These are phyloP conservation scores for Fagopyrum esculentum DNA, from an alignment of 148 eudicot genomes.

Conservation along the genomic window DNA sequence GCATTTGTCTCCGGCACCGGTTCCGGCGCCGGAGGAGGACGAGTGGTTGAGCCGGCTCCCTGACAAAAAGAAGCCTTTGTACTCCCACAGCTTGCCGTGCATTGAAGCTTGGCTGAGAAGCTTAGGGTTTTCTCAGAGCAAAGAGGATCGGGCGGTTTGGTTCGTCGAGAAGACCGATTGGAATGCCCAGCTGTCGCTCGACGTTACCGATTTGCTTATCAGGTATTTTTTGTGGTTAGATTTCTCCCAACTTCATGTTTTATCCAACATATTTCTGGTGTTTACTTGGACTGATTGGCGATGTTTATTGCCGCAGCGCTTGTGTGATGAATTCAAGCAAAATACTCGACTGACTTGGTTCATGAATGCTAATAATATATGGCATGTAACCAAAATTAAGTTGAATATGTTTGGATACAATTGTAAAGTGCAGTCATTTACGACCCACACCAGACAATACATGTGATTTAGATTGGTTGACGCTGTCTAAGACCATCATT, in stretches of 20 bases:
- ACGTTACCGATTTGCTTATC: constrained; percentile 64
- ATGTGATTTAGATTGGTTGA: neutral
- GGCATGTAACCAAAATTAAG: neutral
- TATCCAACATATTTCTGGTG: neutral
- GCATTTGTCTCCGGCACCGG: constrained; percentile 23
- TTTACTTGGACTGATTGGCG: neutral
- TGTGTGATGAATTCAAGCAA: too few species aligned
- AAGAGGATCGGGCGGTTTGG: constrained; percentile 81
- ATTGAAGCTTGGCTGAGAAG: constrained; percentile 72
- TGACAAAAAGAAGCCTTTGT: constrained; percentile 77
- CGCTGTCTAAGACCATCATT: too few species aligned
- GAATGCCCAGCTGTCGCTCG: constrained; percentile 79
- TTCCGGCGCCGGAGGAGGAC: constrained; percentile 28
- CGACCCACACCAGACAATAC: neutral
- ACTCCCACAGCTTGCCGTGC: constrained; percentile 81
- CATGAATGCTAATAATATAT: neutral
- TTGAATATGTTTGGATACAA: neutral
- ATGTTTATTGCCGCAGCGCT: neutral
- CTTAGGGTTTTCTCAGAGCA: constrained; percentile 65
- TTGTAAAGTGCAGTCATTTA: neutral
- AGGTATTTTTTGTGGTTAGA: constrained; percentile 29
- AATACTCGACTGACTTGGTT: neutral
- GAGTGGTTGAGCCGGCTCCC: constrained; percentile 72
- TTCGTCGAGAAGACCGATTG: constrained; percentile 59
- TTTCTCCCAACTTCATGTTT: constrained; percentile 13